phyloP scores from a whole-genome alignment of 192 early-diverging fungal genomes.

The Umbelopsis sp. region DNA sequence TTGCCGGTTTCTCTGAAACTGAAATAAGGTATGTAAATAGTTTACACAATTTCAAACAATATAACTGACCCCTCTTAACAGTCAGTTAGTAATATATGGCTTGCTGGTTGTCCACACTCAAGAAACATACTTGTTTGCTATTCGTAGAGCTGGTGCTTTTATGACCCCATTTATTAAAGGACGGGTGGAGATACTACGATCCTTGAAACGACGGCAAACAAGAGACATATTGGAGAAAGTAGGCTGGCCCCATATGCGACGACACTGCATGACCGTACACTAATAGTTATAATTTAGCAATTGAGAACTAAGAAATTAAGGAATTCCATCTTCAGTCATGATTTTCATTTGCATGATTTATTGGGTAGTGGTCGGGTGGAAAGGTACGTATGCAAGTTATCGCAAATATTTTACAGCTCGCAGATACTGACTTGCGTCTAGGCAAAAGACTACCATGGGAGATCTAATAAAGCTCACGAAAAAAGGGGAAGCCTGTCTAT shows the following conservation, averaged over 20 bases:
- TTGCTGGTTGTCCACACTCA: slow-evolving; percentile 35
- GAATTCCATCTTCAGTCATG: slow-evolving; percentile 41
- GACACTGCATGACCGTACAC: background rate
- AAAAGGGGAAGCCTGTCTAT: slow-evolving; percentile 44
- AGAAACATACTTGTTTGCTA: slow-evolving; percentile 45
- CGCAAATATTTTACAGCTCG: background rate
- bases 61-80: background rate
- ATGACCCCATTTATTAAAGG: slow-evolving; percentile 48
- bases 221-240: slow-evolving; percentile 50
- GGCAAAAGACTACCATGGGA: slow-evolving; percentile 45
- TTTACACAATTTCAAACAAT: background rate
- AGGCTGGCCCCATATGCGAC: background rate
- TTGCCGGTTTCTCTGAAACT: slow-evolving; percentile 36
- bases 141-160: slow-evolving; percentile 44
- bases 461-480: slow-evolving; percentile 48
- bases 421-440: background rate
- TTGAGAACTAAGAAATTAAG: slow-evolving; percentile 40
- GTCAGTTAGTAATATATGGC: slow-evolving; percentile 28
- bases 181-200: slow-evolving; percentile 46
- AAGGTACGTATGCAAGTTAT: slow-evolving; percentile 32
- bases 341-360: slow-evolving; percentile 52
- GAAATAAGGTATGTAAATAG: slow-evolving; percentile 41
- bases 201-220: slow-evolving; percentile 44
- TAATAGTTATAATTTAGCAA: slow-evolving; percentile 24
- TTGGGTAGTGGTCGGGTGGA: slow-evolving; percentile 54